Conservation (phyloP, 371 early-diverging fungal genomes). For the Syncephalastrum sp. region DNA sequence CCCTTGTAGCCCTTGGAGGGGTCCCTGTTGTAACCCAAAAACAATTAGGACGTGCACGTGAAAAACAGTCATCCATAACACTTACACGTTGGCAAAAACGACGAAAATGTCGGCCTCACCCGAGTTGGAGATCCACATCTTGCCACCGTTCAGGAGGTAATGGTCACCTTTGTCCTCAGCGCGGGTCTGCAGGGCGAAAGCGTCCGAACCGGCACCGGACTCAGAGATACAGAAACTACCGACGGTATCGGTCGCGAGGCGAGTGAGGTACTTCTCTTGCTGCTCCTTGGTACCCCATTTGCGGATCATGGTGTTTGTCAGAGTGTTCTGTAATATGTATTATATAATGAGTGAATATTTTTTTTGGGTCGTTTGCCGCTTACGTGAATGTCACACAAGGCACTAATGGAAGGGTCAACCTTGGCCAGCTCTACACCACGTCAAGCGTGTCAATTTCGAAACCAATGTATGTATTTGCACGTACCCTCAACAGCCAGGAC, state of each 20-base stretch:
- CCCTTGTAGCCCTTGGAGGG: constrained; percentile 95
- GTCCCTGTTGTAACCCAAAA: constrained; percentile 44
- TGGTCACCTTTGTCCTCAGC: constrained; percentile 91
- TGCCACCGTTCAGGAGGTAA: constrained; percentile 88
- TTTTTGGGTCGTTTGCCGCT: constrained; percentile 11
- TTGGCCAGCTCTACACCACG: constrained; percentile 80
- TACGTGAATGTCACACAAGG: constrained; percentile 94
- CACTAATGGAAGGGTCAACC: constrained; percentile 91
- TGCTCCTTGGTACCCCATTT: constrained; percentile 75
- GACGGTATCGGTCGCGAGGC: constrained; percentile 80
- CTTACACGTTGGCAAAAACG: constrained; percentile 92
- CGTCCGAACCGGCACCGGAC: constrained; percentile 92
- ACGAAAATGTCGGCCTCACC: constrained; percentile 93
- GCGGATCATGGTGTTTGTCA: constrained; percentile 91
- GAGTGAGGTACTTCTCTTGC: constrained; percentile 85
- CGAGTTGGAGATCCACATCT: constrained; percentile 92
- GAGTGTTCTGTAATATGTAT: constrained; percentile 68
- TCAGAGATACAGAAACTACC: constrained; percentile 97
- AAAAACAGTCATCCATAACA: not conserved
- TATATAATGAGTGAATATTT: constrained; percentile 1
- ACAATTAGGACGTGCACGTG: not conserved
- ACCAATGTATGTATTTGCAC: not conserved
- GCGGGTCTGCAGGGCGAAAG: constrained; percentile 94
- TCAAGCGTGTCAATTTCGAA: not conserved
- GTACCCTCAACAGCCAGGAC: constrained; percentile 86